A percentile compares a stretch with the other conserved stretches of the same genome.
Conservation (phyloP, 169 alveolate genomes). For the Cryptosporidium viatorum region DNA sequence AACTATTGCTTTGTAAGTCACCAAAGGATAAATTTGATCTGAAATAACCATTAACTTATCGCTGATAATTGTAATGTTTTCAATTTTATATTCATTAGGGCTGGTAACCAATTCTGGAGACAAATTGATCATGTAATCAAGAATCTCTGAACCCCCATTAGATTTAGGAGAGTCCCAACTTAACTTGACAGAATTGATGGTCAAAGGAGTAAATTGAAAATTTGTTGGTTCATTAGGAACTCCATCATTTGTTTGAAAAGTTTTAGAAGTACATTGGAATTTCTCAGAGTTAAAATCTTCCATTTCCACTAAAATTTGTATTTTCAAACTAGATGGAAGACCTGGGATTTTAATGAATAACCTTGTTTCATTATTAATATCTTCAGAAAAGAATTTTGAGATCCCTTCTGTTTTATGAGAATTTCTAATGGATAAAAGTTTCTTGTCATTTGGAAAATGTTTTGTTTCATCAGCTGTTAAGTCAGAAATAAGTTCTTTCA, state of each 20-base stretch:
- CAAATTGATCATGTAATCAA: conserved; percentile 6
- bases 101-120: conserved; percentile 9
- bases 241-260: conserved; percentile 17
- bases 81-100: background rate
- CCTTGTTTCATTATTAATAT: background rate
- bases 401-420: background rate
- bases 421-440: background rate
- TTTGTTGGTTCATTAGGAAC: conserved; percentile 43
- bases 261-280: conserved; percentile 38
- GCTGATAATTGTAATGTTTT: background rate
- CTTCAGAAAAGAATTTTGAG: conserved; percentile 11
- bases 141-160: conserved; percentile 27
- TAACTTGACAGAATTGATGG: conserved; percentile 29
- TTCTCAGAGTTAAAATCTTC: conserved; percentile 17
- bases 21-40: conserved; percentile 21
- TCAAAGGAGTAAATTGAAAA: conserved; percentile 33
- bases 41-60: conserved; percentile 18
- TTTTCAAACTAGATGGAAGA: conserved; percentile 19
- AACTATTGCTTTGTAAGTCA: conserved; percentile 13
- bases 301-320: conserved; percentile 18
- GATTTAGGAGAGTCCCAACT: conserved; percentile 30
- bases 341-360: background rate
- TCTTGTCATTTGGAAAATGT: background rate
- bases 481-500: background rate
- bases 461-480: background rate